Base-by-base conservation (phyloP, 2,329 filamentous ascomycete species). In the Aspergillus neotritici region DNA sequence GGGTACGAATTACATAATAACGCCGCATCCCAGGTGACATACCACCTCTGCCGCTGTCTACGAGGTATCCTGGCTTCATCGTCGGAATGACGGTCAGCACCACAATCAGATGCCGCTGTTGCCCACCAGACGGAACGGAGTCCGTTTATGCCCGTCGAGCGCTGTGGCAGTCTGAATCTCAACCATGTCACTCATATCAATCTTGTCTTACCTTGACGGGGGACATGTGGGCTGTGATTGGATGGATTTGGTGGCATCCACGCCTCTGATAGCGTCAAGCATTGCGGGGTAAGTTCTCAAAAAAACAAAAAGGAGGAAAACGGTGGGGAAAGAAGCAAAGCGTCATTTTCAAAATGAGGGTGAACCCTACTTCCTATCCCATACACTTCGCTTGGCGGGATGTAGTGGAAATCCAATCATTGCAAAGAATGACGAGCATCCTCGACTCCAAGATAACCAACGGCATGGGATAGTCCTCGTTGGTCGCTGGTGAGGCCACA, bases 211-310 rank as follows among this genome's bases (percentile, higher is more conserved):
- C 7, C 13, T 21, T n/a, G 29, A 28, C 17, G 14, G 34, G 14
- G 10, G 29, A n/a, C 11, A 28, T 11, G 21, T 8, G 21, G 37
- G 37, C 29, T 14, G 31, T 34, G 45, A 48, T 41, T 40, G 37
- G 37, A 25, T 31, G 34, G 37, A 44, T 13, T 33, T 13, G 13
- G 29, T 33, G 16, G n/a, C 31, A 31, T 34, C 37, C 37, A 44
- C 34, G 37, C 44, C 37, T 34, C 41, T 47, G 39, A 31, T 37
- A 34, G 17, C 32, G 34, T 49, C 37, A 35, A 43, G 39, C 43
- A 51, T 47, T 51, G 49, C 47, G 49, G 49, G 49, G 46, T 51
- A 49, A 40, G 32, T 31, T 40, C 32, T 30, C 36, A 31, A 32
- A 35, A 25, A 9, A 25, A 25, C 6, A 25, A 25, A 25, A 25